Percentiles rank a stretch among this genome's conserved stretches.
phyloP scores from a whole-genome alignment of 345 rosid species.

The Arabidopsis arenosa region DNA sequence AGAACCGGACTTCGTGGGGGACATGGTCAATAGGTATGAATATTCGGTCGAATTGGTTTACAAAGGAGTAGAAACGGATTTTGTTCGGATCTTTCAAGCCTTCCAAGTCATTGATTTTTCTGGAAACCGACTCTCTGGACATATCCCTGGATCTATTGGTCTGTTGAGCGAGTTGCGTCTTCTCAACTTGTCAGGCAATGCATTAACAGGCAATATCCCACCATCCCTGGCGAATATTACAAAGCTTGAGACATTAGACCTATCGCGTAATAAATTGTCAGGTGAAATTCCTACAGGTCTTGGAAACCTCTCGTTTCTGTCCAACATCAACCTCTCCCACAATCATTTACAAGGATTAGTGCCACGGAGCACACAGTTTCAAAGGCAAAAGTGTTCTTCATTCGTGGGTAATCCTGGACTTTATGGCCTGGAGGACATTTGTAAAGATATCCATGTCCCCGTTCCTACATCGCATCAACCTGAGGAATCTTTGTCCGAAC shows the following conservation, averaged over 20 bases:
- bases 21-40: background rate
- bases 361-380: conserved; percentile 15
- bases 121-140: background rate
- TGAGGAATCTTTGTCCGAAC: background rate
- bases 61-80: background rate
- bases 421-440: background rate
- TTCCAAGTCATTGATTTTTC: conserved; percentile 30
- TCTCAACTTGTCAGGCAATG: conserved; percentile 13
- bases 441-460: background rate
- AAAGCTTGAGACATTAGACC: conserved; percentile 14
- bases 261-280: conserved; percentile 4
- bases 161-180: background rate
- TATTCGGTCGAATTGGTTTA: background rate
- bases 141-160: conserved; percentile 19
- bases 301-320: background rate
- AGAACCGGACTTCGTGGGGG: too few species aligned
- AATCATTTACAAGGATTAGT: conserved; percentile 15
- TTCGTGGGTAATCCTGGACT: conserved; percentile 10
- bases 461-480: background rate
- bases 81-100: background rate
- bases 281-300: conserved; percentile 16
- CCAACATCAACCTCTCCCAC: conserved; percentile 19
- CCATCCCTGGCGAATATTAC: background rate
- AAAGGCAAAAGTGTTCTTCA: background rate
- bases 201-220: conserved; percentile 25